These are phyloP conservation scores for Mucor lusitanicus DNA, from an alignment of 371 early-diverging fungal genomes.

Conservation along the genomic window DNA sequence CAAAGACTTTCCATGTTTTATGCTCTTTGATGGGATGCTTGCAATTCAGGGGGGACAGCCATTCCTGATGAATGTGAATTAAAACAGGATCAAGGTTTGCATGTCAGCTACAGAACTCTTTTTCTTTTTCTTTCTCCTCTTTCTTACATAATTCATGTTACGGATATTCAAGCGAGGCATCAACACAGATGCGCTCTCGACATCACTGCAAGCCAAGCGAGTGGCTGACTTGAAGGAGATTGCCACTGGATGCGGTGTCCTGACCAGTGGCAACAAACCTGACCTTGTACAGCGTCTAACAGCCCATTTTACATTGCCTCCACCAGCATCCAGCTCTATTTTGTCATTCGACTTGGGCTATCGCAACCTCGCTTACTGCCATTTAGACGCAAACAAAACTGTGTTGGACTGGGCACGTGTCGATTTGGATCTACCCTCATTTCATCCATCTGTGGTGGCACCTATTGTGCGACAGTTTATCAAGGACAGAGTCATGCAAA, in stretches of 20 bases:
- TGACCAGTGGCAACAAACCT: conserved; percentile 16
- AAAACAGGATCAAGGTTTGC: too few relatives aligned
- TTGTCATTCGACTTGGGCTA: conserved; percentile 77
- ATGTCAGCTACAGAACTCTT: too few relatives aligned
- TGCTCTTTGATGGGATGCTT: too few relatives aligned
- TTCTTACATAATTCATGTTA: background rate
- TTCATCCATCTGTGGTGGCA: conserved; percentile 38
- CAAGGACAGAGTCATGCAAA: conserved; percentile 1
- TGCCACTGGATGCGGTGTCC: conserved; percentile 20
- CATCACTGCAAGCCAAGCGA: conserved; percentile 12
- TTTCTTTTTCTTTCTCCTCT: background rate
- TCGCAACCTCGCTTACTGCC: conserved; percentile 69
- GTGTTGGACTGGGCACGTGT: conserved; percentile 47
- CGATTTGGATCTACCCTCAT: conserved; percentile 35
- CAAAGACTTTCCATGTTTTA: too few relatives aligned
- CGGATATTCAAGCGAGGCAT: background rate
- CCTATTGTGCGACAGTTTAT: conserved; percentile 32
- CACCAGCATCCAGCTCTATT: conserved; percentile 29
- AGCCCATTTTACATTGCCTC: background rate
- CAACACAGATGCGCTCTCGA: background rate
- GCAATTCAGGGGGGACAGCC: too few relatives aligned
- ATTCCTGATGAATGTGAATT: too few relatives aligned
- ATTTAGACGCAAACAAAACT: conserved; percentile 32
- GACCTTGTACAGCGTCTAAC: conserved; percentile 22
- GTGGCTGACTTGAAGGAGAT: conserved; percentile 16